phyloP scores from a whole-genome alignment of 768 basidiomycete genomes.

The Psilocybe tampanensis region DNA sequence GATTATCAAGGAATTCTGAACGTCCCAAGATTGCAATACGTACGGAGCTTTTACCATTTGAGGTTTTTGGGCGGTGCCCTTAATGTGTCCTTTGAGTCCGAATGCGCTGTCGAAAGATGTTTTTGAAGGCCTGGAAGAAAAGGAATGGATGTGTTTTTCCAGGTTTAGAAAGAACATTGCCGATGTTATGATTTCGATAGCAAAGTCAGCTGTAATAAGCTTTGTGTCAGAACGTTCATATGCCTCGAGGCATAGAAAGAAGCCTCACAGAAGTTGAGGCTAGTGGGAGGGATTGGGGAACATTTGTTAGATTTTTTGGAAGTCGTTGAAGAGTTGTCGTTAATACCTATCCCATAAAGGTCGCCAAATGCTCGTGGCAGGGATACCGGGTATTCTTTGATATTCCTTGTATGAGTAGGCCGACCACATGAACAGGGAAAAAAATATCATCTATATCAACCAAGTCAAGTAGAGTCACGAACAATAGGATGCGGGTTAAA shows the following conservation, averaged over 20 bases:
- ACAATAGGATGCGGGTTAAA: background rate
- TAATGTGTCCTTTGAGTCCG: conserved; percentile 7
- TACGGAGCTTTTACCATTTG: background rate
- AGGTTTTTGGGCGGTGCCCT: background rate
- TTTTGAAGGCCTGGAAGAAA: background rate
- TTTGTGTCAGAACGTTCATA: background rate
- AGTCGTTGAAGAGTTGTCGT: conserved; percentile 19
- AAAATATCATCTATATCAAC: conserved; percentile 75
- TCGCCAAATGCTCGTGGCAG: conserved; percentile 59
- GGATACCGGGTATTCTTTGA: conserved; percentile 36
- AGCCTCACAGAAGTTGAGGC: conserved; percentile 34
- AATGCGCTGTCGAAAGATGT: conserved; percentile 20
- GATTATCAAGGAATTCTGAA: no score
- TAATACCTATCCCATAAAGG: conserved; percentile 76
- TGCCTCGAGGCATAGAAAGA: background rate
- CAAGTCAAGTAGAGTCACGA: conserved; percentile 1
- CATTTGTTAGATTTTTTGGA: background rate
- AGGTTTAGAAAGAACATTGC: conserved; percentile 21
- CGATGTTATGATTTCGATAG: conserved; percentile 14
- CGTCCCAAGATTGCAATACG: background rate
- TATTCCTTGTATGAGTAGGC: conserved; percentile 80
- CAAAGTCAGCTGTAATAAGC: conserved; percentile 17
- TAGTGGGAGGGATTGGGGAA: conserved; percentile 7
- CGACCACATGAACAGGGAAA: conserved; percentile 79
- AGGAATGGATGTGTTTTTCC: conserved; percentile 2